Evolutionary conservation across 2,329 filamentous ascomycete species (phyloP).

Genomic region (Pseudophaeomoniella oleicola): DNA sequence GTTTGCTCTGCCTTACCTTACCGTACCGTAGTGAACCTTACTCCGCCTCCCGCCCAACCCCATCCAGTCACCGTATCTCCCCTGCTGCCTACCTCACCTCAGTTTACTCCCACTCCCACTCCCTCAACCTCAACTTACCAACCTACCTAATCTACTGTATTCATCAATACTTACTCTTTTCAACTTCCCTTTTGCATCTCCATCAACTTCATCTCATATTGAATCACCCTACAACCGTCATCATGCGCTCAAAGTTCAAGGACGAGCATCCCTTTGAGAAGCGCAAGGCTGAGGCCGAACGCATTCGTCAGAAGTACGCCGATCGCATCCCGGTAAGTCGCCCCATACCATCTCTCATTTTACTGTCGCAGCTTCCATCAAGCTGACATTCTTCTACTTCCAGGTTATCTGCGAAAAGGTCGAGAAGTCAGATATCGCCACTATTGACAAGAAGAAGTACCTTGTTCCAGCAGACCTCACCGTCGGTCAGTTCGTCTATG

Average conservation of each 20-base stretch:
- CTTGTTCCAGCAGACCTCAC: constrained; percentile 94
- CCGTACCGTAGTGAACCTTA: too few species aligned
- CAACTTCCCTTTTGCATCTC: too few species aligned
- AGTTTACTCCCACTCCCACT: too few species aligned
- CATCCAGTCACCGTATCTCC: too few species aligned
- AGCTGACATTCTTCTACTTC: constrained; percentile 11
- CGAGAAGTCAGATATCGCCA: constrained; percentile 97
- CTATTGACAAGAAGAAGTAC: constrained; percentile 99
- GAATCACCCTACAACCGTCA: constrained; percentile 32
- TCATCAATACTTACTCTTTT: too few species aligned
- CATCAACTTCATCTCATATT: constrained; percentile 5
- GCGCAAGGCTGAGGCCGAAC: constrained; percentile 99
- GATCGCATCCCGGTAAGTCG: constrained; percentile 89
- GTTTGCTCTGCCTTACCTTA: too few species aligned
- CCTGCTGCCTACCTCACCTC: too few species aligned
- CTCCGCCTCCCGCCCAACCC: too few species aligned
- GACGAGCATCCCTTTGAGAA: constrained; percentile 99
- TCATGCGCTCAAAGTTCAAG: constrained; percentile 99
- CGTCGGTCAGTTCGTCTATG: constrained; percentile 98
- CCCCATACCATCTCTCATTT: constrained; percentile 6
- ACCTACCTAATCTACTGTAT: constrained; percentile 11
- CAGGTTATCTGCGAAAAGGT: constrained; percentile 99
- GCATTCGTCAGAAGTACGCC: constrained; percentile 96
- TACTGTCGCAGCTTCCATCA: constrained; percentile 3
- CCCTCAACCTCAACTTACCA: constrained; percentile 14